A percentile compares a stretch with the other conserved stretches of the same genome.
These are phyloP conservation scores for Phialophora expanda DNA, from an alignment of 2,329 filamentous ascomycete genomes.

Conservation along the genomic window DNA sequence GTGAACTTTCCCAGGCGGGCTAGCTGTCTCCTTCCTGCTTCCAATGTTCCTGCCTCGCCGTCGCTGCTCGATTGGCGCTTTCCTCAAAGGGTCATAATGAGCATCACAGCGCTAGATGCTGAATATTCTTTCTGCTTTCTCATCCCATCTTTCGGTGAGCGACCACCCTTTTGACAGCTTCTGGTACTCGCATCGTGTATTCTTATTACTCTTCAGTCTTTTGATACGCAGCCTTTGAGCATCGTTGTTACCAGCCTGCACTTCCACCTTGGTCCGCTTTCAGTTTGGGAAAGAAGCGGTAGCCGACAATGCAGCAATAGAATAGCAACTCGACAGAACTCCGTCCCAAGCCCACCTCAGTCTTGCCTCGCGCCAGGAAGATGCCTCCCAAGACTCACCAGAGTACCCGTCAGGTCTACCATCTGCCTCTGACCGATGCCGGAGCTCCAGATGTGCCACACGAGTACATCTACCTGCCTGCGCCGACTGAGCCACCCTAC, in stretches of 20 bases:
- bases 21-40: constrained; percentile 1
- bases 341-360: constrained; percentile 5
- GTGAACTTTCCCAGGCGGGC: constrained; percentile 15
- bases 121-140: constrained; percentile 7
- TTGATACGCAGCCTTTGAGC: constrained; percentile 8
- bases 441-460: constrained; percentile 88
- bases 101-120: neutral
- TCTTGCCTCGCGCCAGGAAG: constrained; percentile 11
- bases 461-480: constrained; percentile 88
- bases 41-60: constrained; percentile 1
- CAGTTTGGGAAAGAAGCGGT: neutral
- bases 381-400: constrained; percentile 39
- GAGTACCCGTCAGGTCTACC: constrained; percentile 67
- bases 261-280: constrained; percentile 14
- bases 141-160: constrained; percentile 11
- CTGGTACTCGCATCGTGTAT: constrained; percentile 10
- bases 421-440: constrained; percentile 88
- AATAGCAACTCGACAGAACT: constrained; percentile 6
- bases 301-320: constrained; percentile 27
- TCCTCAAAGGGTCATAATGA: constrained; percentile 16
- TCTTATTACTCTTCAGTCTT: constrained; percentile 9
- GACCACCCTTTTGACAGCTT: constrained; percentile 5
- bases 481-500: constrained; percentile 74
- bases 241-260: constrained; percentile 6
- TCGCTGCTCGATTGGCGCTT: constrained; percentile 8